Evolutionary conservation across 164 flowering plant species (phyloP).

Genomic region (Chimonanthus praecox): DNA sequence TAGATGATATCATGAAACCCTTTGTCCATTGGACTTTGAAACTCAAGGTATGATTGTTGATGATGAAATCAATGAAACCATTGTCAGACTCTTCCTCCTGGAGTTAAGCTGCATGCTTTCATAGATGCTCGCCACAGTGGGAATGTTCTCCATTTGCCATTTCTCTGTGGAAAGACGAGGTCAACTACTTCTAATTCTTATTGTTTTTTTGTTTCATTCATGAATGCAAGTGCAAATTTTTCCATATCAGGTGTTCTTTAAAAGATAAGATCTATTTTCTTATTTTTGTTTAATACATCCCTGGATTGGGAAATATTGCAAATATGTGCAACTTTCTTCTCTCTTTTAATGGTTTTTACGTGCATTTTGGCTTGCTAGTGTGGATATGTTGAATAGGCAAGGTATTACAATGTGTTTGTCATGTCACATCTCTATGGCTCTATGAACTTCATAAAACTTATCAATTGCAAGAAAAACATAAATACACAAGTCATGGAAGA

Average conservation of each 20-base stretch:
- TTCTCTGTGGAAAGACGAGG: slow-evolving; percentile 82
- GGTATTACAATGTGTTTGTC: too few species aligned
- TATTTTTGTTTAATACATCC: neutral
- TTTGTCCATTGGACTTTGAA: slow-evolving; percentile 82
- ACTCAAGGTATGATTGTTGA: slow-evolving; percentile 92
- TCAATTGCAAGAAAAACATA: too few species aligned
- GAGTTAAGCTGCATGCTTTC: slow-evolving; percentile 81
- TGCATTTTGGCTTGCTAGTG: too few species aligned
- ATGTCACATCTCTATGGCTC: too few species aligned
- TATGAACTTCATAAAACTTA: too few species aligned
- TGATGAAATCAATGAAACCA: slow-evolving; percentile 73
- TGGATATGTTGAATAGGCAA: too few species aligned
- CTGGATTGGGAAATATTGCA: neutral
- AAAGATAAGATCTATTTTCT: neutral
- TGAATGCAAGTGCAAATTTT: neutral
- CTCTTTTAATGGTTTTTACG: neutral
- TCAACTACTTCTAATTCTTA: slow-evolving; percentile 11
- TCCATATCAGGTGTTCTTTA: neutral
- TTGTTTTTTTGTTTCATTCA: too few species aligned
- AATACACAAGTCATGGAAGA: too few species aligned
- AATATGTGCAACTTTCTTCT: neutral
- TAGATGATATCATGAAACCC: slow-evolving; percentile 87
- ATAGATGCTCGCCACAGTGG: slow-evolving; percentile 92
- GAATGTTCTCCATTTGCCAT: slow-evolving; percentile 73
- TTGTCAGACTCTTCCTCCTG: slow-evolving; percentile 65